A percentile compares a stretch with the other conserved stretches of the same genome.
Conservation (phyloP, 331 rosid species). For the Arachis monticola region DNA sequence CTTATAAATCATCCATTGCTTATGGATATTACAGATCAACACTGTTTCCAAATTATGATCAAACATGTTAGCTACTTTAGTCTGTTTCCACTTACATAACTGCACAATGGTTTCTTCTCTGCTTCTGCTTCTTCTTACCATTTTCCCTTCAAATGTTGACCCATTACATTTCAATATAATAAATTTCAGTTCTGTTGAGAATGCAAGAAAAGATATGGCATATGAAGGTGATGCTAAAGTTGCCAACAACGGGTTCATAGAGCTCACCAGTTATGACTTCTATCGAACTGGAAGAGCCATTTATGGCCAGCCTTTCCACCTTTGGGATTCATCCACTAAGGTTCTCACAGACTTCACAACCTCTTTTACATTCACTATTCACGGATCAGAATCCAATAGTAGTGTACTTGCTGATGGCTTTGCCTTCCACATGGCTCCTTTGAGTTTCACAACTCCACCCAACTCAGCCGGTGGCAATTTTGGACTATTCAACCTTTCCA, state of each 20-base stretch:
- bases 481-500: constrained; percentile 34
- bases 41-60: neutral
- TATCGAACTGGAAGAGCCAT: constrained; percentile 11
- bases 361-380: constrained; percentile 37
- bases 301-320: constrained; percentile 17
- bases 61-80: neutral
- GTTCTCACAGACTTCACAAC: constrained; percentile 35
- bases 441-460: constrained; percentile 29
- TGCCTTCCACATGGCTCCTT: constrained; percentile 40
- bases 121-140: neutral
- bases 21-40: no score
- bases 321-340: constrained; percentile 26
- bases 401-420: constrained; percentile 17
- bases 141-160: neutral
- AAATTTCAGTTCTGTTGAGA: neutral
- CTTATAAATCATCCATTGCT: no score
- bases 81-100: neutral
- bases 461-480: constrained; percentile 27
- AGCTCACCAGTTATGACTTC: neutral
- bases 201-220: neutral
- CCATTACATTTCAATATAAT: constrained; percentile 34
- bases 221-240: constrained; percentile 29
- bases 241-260: neutral
- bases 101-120: neutral
- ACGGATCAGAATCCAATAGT: neutral